phyloP scores from a whole-genome alignment of 371 early-diverging fungal species.

The Mucor racemosus region DNA sequence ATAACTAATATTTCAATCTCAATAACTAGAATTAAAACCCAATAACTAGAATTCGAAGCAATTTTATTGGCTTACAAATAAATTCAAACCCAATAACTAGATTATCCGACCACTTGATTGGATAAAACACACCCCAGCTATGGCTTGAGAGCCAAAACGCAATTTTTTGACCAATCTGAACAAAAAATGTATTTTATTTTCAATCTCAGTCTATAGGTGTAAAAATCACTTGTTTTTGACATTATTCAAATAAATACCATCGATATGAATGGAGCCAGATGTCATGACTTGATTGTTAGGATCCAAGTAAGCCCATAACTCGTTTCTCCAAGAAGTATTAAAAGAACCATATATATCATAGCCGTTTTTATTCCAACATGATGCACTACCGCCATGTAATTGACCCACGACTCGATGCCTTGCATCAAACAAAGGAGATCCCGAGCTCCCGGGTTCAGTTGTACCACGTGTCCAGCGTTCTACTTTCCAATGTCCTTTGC shows the following conservation, averaged over 20 bases:
- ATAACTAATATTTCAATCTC: too few species aligned
- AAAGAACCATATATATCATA: conserved; percentile 55
- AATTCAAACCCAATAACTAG: too few species aligned
- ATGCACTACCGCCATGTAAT: conserved; percentile 54
- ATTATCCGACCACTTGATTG: too few species aligned
- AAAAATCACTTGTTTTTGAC: background rate
- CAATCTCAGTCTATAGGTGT: too few species aligned
- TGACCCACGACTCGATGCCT: conserved; percentile 55
- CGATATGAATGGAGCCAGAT: background rate
- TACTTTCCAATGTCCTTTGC: conserved; percentile 34
- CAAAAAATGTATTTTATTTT: too few species aligned
- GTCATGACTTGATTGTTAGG: conserved; percentile 3
- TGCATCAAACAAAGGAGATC: conserved; percentile 54
- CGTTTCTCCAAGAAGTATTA: conserved; percentile 33
- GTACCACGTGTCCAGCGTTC: conserved; percentile 40
- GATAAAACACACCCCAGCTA: too few species aligned
- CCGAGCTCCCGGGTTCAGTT: conserved; percentile 59
- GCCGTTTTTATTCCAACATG: conserved; percentile 46
- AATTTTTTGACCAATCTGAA: background rate
- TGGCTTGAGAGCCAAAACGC: too few species aligned
- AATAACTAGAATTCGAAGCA: too few species aligned
- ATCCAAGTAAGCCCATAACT: conserved; percentile 9
- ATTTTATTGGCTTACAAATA: too few species aligned
- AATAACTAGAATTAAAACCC: too few species aligned
- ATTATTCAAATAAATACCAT: conserved; percentile 17